Evolutionary conservation across 2,329 filamentous ascomycete genomes (phyloP), one percentile per base, ranked within the genome.

Genomic region (Cordyceps fumosorosea): DNA sequence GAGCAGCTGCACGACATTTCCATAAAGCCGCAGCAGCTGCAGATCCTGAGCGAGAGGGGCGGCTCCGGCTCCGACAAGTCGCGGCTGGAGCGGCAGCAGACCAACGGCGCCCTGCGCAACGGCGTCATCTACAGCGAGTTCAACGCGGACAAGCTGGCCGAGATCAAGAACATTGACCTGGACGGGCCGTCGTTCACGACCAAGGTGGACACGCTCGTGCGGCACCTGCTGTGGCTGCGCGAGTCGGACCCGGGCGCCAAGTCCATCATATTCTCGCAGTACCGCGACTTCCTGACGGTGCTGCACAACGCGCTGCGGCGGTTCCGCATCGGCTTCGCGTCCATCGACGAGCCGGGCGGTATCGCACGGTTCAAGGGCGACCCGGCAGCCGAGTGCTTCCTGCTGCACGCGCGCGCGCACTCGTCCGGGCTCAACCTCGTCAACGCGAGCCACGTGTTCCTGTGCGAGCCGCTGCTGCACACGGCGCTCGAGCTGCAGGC

Each of bases 401-500:
- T 98, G 3, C 82, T 99, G 16, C 92, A 97, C 71, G 93, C 93
- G 6, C 90, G 92, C 66, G 89, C 91, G 0, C 91, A 96, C 71
- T 89, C 91, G 0, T 93, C 90, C 1, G 95, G 95, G 0, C 80
- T 99, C 34, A 98, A 96, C 65, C 83, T 99, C 0, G 89, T 96
- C 66, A 93, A 96, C 69, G 95, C 93, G 5, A 96, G 87, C 54
- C 92, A 98, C 71, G 92, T 98, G 1, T 96, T 98, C 70, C 82
- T 99, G 5, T 96, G 92, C 72, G 95, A 99, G 71, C 95, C 95
- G 2, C 79, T 98, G 3, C 86, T 98, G 67, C 96, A 98, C 71
- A 93, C 93, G 0, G 92, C 93, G 0, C 85, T 99, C 18, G 95
- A 98, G 74, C 81, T 98, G 11, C 95, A 99, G 74, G 93, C 93